Conservation (phyloP, 2,329 filamentous ascomycete species). For the Aspergillus felis region DNA sequence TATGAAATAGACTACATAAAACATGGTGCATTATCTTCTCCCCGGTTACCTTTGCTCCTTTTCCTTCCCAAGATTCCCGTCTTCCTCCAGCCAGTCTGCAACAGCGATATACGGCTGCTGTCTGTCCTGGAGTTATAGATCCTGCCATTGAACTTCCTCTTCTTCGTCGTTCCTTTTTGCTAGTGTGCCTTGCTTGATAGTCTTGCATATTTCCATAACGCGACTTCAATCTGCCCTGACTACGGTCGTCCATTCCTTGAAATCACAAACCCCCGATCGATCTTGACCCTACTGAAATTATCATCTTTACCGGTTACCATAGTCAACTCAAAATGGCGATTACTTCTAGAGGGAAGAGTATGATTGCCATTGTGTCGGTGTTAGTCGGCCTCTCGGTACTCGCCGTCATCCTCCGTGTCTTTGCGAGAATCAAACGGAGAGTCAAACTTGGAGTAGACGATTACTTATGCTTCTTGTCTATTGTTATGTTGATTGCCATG, state of each 20-base stretch:
- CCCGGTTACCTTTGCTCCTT: not conserved
- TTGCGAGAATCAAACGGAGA: conserved; percentile 25
- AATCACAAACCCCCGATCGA: not conserved
- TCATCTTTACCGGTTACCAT: not conserved
- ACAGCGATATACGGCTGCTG: conserved; percentile 1
- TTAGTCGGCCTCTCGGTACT: conserved; percentile 25
- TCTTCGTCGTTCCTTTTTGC: not conserved
- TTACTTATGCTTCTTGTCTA: conserved; percentile 26
- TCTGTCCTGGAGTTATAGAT: not conserved
- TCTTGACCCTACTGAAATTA: not conserved
- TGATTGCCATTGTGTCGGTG: conserved; percentile 29
- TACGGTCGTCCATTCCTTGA: not conserved
- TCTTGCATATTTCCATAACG: not conserved
- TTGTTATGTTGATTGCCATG: conserved; percentile 27
- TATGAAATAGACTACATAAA: not conserved
- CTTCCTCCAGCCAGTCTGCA: conserved; percentile 9
- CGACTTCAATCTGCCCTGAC: not conserved
- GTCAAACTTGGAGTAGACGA: conserved; percentile 30
- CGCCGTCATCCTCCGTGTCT: conserved; percentile 21
- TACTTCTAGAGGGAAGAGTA: conserved; percentile 22
- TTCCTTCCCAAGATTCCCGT: conserved; percentile 8
- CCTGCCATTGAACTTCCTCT: not conserved
- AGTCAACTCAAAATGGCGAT: conserved; percentile 18
- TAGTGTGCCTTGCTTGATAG: not conserved
- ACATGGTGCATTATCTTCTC: not conserved